These are phyloP conservation scores for Sphaerosporella brunnea DNA, from an alignment of 495 filamentous ascomycete genomes.

Conservation along the genomic window DNA sequence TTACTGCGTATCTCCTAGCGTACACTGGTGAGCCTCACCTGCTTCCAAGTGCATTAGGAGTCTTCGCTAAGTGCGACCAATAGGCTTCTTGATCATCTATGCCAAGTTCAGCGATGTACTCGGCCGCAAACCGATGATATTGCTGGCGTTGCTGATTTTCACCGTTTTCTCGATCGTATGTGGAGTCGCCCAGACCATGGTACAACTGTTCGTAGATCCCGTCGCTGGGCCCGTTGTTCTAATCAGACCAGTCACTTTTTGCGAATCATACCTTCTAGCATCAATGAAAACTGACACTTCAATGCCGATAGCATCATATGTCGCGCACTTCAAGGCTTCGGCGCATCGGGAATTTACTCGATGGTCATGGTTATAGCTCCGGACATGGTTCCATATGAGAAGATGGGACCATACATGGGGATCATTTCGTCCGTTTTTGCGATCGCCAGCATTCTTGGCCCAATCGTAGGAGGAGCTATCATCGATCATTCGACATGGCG, in stretches of 20 bases:
- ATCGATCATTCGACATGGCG: constrained; percentile 1
- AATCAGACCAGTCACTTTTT: neutral
- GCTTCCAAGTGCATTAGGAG: neutral
- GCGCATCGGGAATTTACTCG: constrained; percentile 37
- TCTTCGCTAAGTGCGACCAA: neutral
- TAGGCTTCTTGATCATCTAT: constrained; percentile 2
- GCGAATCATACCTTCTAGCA: too few relatives aligned
- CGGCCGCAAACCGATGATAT: neutral
- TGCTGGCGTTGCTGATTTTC: constrained; percentile 31
- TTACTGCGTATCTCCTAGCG: neutral
- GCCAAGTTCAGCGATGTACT: constrained; percentile 1
- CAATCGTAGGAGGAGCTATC: constrained; percentile 33
- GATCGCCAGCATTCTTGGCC: constrained; percentile 31
- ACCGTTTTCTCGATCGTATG: constrained; percentile 37
- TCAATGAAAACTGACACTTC: too few relatives aligned
- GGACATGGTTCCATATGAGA: constrained; percentile 31
- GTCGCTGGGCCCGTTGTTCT: neutral
- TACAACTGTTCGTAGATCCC: constrained; percentile 31
- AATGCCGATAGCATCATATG: constrained; percentile 31
- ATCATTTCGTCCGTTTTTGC: constrained; percentile 33
- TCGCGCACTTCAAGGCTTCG: constrained; percentile 39
- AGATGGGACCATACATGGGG: constrained; percentile 32
- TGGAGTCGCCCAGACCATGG: constrained; percentile 31
- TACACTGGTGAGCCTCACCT: neutral
- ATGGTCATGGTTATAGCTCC: constrained; percentile 33